Evolutionary conservation across 139 green algal genomes (phyloP).

Genomic region (Chlorella sp.): DNA sequence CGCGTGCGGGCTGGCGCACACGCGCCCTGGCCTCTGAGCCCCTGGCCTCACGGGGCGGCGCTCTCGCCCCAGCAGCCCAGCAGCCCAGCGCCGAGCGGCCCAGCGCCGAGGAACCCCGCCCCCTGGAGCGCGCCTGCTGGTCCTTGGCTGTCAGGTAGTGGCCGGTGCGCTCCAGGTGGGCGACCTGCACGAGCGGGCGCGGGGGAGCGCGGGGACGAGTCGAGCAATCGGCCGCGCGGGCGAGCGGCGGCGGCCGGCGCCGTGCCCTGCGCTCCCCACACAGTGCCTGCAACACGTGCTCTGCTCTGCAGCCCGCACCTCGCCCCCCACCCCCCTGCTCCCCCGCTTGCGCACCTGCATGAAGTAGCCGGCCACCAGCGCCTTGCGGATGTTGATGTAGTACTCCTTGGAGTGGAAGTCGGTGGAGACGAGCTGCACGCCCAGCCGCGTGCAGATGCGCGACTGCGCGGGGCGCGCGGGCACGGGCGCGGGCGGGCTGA

Average conservation of each 20-base stretch:
- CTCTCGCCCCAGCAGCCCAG: no score
- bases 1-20: no score
- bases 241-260: neutral
- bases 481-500: slow-evolving; percentile 1
- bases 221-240: neutral
- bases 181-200: slow-evolving; percentile 66
- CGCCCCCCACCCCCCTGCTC: no score
- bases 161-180: slow-evolving; percentile 88
- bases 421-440: slow-evolving; percentile 80
- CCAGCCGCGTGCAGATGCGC: slow-evolving; percentile 74
- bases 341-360: slow-evolving; percentile 77
- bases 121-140: no score
- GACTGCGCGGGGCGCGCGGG: slow-evolving; percentile 42
- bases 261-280: no score
- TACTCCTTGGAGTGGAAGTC: slow-evolving; percentile 89
- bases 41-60: no score
- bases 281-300: neutral
- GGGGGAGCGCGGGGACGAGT: neutral
- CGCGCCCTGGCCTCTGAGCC: no score
- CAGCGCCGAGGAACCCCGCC: no score
- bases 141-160: slow-evolving; percentile 99
- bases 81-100: no score
- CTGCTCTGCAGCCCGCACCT: no score
- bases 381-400: slow-evolving; percentile 98
- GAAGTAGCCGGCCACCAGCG: slow-evolving; percentile 93